Evolutionary conservation across 2,329 filamentous ascomycete species (phyloP).

Genomic region (Colletotrichum sp.): DNA sequence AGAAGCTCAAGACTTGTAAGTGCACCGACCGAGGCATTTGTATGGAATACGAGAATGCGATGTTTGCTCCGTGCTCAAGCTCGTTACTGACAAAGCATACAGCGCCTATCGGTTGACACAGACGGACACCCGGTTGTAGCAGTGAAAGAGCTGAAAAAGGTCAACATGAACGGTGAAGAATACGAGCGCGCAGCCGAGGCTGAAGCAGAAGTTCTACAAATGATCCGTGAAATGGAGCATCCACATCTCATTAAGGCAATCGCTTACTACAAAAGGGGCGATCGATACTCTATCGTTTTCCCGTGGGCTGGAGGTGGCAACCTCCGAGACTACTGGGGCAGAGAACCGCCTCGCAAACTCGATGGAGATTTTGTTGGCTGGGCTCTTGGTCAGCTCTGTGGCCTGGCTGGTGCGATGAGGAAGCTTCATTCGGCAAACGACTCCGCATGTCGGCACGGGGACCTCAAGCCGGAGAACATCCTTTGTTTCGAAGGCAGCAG

Average conservation of each 20-base stretch:
- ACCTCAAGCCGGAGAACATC: constrained; percentile 12
- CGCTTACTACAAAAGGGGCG: neutral
- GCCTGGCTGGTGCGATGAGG: neutral
- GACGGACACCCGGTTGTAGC: neutral
- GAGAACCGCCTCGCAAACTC: neutral
- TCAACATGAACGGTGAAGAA: neutral
- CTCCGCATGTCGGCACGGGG: neutral
- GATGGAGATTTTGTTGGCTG: neutral
- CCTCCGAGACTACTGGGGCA: neutral
- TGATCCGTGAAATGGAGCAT: neutral
- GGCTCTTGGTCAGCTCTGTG: neutral
- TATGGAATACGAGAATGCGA: too few relatives aligned
- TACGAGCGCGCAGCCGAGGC: neutral
- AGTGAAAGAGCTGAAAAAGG: neutral
- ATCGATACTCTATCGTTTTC: neutral
- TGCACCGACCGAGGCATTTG: too few relatives aligned
- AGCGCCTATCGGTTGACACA: neutral
- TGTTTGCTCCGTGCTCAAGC: too few relatives aligned
- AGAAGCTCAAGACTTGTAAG: neutral
- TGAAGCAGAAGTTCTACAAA: neutral
- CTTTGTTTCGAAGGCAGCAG: neutral
- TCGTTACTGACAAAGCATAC: too few relatives aligned
- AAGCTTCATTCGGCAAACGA: neutral
- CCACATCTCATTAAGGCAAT: neutral
- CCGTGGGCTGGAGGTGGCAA: constrained; percentile 2